These are phyloP conservation scores for Boletus fagicola DNA, from an alignment of 768 basidiomycete genomes.

Conservation along the genomic window DNA sequence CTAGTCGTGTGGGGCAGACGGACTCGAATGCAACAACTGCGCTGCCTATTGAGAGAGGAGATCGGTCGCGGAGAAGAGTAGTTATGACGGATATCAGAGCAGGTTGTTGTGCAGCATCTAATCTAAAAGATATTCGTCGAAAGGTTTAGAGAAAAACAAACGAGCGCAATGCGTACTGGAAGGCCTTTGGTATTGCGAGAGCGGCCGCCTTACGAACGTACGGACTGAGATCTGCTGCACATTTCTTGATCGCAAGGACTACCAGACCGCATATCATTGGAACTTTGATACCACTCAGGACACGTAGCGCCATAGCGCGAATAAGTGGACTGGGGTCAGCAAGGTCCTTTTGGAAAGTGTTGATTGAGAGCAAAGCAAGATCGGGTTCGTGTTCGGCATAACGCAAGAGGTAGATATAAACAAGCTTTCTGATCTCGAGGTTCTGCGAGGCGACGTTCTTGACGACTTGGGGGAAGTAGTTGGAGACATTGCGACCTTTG, in stretches of 20 bases:
- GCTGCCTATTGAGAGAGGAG: conserved; percentile 84
- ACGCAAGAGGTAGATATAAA: conserved; percentile 95
- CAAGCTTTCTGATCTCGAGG: conserved; percentile 93
- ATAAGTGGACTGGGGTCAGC: conserved; percentile 91
- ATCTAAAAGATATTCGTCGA: conserved; percentile 42
- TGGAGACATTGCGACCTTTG: conserved; percentile 86
- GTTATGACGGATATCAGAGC: conserved; percentile 68
- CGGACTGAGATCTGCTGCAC: conserved; percentile 86
- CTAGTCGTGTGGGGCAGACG: conserved; percentile 83
- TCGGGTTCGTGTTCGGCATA: conserved; percentile 94
- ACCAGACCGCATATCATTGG: conserved; percentile 85
- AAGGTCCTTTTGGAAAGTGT: conserved; percentile 97
- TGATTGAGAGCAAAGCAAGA: conserved; percentile 92
- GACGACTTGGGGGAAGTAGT: conserved; percentile 95
- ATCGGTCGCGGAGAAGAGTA: conserved; percentile 65
- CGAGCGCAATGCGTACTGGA: conserved; percentile 51
- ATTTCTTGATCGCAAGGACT: conserved; percentile 87
- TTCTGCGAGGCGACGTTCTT: conserved; percentile 94
- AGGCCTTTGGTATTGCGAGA: conserved; percentile 83
- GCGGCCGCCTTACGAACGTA: conserved; percentile 95
- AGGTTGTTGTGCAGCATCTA: conserved; percentile 70
- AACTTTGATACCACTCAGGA: conserved; percentile 88
- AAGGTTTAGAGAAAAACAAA: background rate
- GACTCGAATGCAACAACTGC: conserved; percentile 82
- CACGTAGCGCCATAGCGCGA: conserved; percentile 92